Conservation (phyloP, 768 basidiomycete genomes). For the Amanita pseudoporphyria region DNA sequence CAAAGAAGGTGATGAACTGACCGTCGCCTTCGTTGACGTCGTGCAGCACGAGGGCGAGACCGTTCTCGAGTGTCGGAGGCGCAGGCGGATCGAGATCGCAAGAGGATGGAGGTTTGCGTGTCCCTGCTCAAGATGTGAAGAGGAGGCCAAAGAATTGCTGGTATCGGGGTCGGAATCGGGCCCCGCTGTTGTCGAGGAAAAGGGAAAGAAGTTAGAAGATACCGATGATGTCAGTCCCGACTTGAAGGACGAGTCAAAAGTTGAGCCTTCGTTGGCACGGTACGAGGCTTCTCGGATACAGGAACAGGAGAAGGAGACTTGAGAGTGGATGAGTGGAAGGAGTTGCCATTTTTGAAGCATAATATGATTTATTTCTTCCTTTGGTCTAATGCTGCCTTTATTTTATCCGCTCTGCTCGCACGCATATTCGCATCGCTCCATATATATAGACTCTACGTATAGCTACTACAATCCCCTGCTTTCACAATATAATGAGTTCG, state of each 20-base stretch:
- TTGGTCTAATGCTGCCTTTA: neutral
- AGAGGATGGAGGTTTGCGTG: conserved; percentile 82
- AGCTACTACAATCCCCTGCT: neutral
- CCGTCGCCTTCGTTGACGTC: conserved; percentile 69
- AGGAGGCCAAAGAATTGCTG: conserved; percentile 39
- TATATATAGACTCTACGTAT: neutral
- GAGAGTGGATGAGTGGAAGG: neutral
- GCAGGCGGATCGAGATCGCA: conserved; percentile 64
- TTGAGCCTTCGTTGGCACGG: neutral
- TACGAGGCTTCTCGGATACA: neutral
- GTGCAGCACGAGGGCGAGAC: conserved; percentile 45
- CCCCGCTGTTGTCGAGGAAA: neutral
- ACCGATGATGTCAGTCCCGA: neutral
- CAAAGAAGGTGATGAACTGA: conserved; percentile 68
- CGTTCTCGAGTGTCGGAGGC: conserved; percentile 42
- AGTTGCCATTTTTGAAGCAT: neutral
- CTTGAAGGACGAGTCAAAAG: conserved; percentile 6
- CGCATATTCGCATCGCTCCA: neutral
- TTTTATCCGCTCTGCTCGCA: neutral
- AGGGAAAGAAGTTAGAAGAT: neutral
- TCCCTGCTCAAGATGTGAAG: conserved; percentile 51
- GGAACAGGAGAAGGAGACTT: neutral
- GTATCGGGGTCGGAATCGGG: conserved; percentile 19
- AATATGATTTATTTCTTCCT: neutral
- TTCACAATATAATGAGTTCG: neutral